A percentile compares a stretch with the other conserved stretches of the same genome.
Conservation (phyloP, 208 protist species). For the Trypanosoma platydactyli region DNA sequence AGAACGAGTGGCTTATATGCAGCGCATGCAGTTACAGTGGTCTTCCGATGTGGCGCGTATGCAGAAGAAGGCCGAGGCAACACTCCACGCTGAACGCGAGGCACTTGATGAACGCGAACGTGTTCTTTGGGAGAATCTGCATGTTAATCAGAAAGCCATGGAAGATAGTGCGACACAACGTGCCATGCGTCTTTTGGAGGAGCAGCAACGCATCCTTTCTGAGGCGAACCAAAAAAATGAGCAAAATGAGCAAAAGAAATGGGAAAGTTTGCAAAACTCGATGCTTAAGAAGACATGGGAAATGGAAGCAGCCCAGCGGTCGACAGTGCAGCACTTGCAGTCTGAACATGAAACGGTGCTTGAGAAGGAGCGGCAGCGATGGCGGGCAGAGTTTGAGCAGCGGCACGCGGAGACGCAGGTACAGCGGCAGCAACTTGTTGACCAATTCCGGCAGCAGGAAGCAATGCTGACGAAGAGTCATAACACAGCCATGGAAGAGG, state of each 20-base stretch:
- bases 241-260: constrained; percentile 8
- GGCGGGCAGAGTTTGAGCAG: constrained; percentile 13
- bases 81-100: constrained; percentile 5
- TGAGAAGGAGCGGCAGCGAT: constrained; percentile 14
- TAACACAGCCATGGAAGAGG: constrained; percentile 16
- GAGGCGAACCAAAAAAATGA: neutral
- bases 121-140: constrained; percentile 22
- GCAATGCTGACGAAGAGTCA: constrained; percentile 15
- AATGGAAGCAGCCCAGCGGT: constrained; percentile 23
- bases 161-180: constrained; percentile 4
- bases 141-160: constrained; percentile 4
- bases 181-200: constrained; percentile 2
- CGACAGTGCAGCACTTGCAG: constrained; percentile 4
- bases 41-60: neutral
- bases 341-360: neutral
- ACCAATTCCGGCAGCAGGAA: constrained; percentile 19
- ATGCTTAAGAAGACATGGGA: constrained; percentile 11
- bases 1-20: constrained; percentile 8
- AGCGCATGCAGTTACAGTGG: constrained; percentile 2
- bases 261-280: constrained; percentile 3
- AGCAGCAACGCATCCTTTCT: constrained; percentile 1
- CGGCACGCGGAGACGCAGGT: constrained; percentile 6
- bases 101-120: constrained; percentile 9
- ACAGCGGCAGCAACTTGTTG: constrained; percentile 18
- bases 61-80: constrained; percentile 2